Evolutionary conservation across 2,329 filamentous ascomycete genomes (phyloP), one percentile per base, ranked within the genome.

Genomic region (Fusarium sp.): DNA sequence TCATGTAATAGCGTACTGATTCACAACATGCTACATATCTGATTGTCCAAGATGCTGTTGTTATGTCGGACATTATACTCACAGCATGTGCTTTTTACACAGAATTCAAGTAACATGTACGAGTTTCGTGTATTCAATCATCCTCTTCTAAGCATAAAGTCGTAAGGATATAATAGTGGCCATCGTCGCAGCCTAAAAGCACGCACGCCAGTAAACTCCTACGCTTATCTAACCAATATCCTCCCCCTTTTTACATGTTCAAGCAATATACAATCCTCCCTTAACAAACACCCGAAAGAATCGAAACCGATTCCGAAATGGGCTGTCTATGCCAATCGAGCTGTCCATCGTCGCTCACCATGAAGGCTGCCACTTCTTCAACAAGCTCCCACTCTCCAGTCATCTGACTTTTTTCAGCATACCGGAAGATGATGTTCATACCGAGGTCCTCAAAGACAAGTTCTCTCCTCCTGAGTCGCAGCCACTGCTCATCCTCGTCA

Each of bases 401-500:
- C 4, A 23, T 50, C 7, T 48, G 56, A 24, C 78, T 70, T 69
- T 74, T 78, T 52, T 75, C 73, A 17, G 77, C 63, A 15, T 75
- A 79, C 4, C 80, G 74, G 46, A 79, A 79, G 49, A 81, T 76
- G 24, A 81, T 75, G 19, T 71, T 77, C 15, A 71, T 71, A 1
- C 78, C 78, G 19, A 79, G 72, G 26, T 79, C 77, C 57, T 79
- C 77, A 60, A 81, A 80, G 7, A 79, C 73, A 2, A 80, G 60
- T 52, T 82, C 79, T 23, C 80, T 69, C 26, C 77, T 67, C 42
- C 77, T 66, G 30, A 82, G 71, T n/a, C 76, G 74, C 15, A 79
- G 32, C 80, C 79, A 82, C 58, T 80, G 79, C n/a, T 77, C 74
- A 11, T 74, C 50, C 15, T 77, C 73, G 11, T 67, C 63, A 3